These are phyloP conservation scores for Chlamydomonas sphaeroides DNA, from an alignment of 139 green algal species.

Conservation along the genomic window DNA sequence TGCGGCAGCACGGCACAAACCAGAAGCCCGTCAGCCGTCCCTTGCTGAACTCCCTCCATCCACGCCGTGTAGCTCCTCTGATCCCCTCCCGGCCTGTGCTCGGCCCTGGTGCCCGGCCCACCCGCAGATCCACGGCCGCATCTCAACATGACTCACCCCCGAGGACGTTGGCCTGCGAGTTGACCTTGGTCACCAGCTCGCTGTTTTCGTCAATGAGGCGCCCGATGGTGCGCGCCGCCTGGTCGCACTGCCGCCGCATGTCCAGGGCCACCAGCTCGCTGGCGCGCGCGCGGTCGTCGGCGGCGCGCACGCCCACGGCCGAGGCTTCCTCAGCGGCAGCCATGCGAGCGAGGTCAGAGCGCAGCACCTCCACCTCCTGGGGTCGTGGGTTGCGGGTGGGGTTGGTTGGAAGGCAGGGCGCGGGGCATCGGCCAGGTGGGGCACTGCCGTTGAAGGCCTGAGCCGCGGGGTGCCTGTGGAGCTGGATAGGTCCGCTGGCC, in stretches of 20 bases:
- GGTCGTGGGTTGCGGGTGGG: too few species aligned
- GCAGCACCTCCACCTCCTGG: constrained; percentile 32
- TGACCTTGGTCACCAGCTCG: constrained; percentile 39
- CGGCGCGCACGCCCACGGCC: constrained; percentile 18
- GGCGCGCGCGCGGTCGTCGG: constrained; percentile 29
- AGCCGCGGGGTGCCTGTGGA: too few species aligned
- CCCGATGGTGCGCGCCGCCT: constrained; percentile 32
- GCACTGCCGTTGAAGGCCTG: too few species aligned
- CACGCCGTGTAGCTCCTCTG: too few species aligned
- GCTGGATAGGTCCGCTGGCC: too few species aligned
- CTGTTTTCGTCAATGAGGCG: constrained; percentile 51
- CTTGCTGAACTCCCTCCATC: too few species aligned
- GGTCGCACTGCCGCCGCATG: constrained; percentile 41
- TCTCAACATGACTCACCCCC: neutral
- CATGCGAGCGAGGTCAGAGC: constrained; percentile 3
- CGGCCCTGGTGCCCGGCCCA: neutral
- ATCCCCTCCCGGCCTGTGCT: too few species aligned
- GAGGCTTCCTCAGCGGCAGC: constrained; percentile 11
- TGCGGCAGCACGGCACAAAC: too few species aligned
- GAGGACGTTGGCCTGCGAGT: constrained; percentile 28
- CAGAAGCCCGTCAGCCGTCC: too few species aligned
- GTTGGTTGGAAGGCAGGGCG: too few species aligned
- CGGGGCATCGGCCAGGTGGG: too few species aligned
- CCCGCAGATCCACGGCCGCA: too few species aligned
- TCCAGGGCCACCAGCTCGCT: constrained; percentile 41